phyloP scores from a whole-genome alignment of 2,329 filamentous ascomycete species.

The Karstenula rhodostoma region DNA sequence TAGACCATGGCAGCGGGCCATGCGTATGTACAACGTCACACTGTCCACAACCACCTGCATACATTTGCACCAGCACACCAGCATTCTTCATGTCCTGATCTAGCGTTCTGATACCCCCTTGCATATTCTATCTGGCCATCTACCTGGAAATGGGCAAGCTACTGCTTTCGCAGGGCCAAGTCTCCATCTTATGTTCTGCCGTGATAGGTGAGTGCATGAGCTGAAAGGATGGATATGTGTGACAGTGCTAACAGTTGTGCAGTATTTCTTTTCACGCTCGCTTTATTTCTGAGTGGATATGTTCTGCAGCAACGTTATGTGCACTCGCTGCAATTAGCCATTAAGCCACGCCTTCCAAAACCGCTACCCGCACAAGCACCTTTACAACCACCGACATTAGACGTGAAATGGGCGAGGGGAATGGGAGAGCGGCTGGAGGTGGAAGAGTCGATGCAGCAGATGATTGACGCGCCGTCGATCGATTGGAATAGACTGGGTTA shows the following conservation, averaged over 20 bases:
- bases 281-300: constrained; percentile 89
- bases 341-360: constrained; percentile 63
- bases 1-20: constrained; percentile 25
- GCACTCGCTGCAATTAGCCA: constrained; percentile 75
- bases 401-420: constrained; percentile 48
- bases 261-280: constrained; percentile 78
- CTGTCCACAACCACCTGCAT: constrained; percentile 23
- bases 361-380: constrained; percentile 46
- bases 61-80: constrained; percentile 30
- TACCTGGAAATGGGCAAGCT: constrained; percentile 50
- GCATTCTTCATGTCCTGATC: constrained; percentile 22
- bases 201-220: constrained; percentile 63
- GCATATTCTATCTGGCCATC: constrained; percentile 17
- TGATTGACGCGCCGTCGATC: constrained; percentile 45
- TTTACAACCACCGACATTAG: constrained; percentile 44
- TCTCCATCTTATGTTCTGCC: constrained; percentile 72
- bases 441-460: constrained; percentile 43
- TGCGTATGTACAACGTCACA: constrained; percentile 36
- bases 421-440: constrained; percentile 36
- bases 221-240: background rate
- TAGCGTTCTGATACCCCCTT: constrained; percentile 29
- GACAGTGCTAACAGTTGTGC: constrained; percentile 19
- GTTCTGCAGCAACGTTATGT: constrained; percentile 87
- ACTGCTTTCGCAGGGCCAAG: constrained; percentile 74
- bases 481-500: constrained; percentile 58